Percentiles rank a stretch among this genome's conserved stretches.
phyloP scores from a whole-genome alignment of 2,329 filamentous ascomycete species.

The Periconia digitata region DNA sequence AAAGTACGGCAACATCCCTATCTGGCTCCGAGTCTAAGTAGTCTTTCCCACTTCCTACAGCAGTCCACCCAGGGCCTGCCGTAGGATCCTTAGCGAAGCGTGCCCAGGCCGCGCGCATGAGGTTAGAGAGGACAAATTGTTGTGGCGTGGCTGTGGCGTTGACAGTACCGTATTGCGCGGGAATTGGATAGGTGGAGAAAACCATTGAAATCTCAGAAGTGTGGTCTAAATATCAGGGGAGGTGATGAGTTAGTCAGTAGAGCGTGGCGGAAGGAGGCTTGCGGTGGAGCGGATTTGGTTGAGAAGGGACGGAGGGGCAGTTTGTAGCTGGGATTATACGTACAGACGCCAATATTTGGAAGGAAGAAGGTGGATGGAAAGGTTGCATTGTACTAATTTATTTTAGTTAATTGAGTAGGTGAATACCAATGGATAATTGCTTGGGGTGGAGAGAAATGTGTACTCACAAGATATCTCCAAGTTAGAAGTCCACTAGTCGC shows the following conservation, averaged over 20 bases:
- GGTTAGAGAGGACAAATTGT: slow-evolving; percentile 18
- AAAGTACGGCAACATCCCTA: slow-evolving; percentile 3
- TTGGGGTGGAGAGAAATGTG: slow-evolving; percentile 3
- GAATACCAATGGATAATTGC: not conserved
- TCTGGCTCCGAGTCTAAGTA: not conserved
- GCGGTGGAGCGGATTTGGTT: no score
- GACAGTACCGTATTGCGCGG: no score
- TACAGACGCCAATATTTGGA: slow-evolving; percentile 15
- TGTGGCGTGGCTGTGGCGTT: slow-evolving; percentile 19
- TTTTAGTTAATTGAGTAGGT: not conserved
- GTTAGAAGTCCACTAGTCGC: slow-evolving; percentile 22
- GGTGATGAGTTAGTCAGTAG: no score
- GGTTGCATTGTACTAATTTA: slow-evolving; percentile 27
- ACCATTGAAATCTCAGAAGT: slow-evolving; percentile 25
- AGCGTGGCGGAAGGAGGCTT: no score
- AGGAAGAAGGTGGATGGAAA: slow-evolving; percentile 22
- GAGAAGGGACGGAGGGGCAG: no score
- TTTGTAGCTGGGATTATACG: no score
- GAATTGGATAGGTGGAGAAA: slow-evolving; percentile 21
- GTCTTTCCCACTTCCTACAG: slow-evolving; percentile 16
- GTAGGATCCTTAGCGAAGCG: slow-evolving; percentile 30
- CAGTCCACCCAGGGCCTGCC: slow-evolving; percentile 27
- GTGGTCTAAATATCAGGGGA: no score
- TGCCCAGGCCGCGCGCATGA: slow-evolving; percentile 28
- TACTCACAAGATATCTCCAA: slow-evolving; percentile 22